These are phyloP conservation scores for Suhomyces terraborum DNA, from an alignment of 1,139 yeast genomes.

Conservation along the genomic window DNA sequence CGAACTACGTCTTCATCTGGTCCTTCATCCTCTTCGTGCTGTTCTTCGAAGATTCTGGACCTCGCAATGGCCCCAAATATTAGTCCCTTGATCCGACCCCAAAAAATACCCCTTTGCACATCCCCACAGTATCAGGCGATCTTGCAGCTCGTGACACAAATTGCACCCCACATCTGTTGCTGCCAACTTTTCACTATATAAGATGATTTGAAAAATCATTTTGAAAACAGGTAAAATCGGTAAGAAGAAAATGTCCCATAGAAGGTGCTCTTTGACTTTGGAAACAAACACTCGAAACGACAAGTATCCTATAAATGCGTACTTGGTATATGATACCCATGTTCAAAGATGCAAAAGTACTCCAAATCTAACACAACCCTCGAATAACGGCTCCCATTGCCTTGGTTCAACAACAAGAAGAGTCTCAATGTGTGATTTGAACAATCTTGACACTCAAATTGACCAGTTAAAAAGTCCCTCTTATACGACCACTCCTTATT, in stretches of 20 bases:
- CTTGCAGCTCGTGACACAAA: conserved; percentile 6
- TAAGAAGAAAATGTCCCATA: not conserved
- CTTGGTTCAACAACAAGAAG: conserved; percentile 11
- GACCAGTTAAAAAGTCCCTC: conserved; percentile 8
- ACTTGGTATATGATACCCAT: conserved; percentile 20
- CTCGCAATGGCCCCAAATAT: not conserved
- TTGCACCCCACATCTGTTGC: conserved; percentile 4
- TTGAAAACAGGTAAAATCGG: not conserved
- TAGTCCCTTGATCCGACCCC: not conserved
- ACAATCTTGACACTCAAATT: conserved; percentile 20
- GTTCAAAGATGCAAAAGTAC: conserved; percentile 8
- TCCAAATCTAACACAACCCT: conserved; percentile 17
- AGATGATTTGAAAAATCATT: not conserved
- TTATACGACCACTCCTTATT: not conserved
- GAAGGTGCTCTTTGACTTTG: conserved; percentile 27
- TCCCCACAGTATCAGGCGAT: conserved; percentile 7
- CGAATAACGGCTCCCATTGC: not conserved
- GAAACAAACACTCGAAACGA: conserved; percentile 18
- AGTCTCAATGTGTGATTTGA: conserved; percentile 30
- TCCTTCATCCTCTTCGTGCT: not conserved
- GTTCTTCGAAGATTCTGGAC: not conserved
- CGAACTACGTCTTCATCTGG: no score
- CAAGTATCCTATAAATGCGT: conserved; percentile 32
- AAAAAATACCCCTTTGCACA: not conserved
- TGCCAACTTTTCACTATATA: conserved; percentile 2